Evolutionary conservation across 2,329 filamentous ascomycete genomes (phyloP), one percentile per base, ranked within the genome.

Genomic region (Trichoderma lentiforme): DNA sequence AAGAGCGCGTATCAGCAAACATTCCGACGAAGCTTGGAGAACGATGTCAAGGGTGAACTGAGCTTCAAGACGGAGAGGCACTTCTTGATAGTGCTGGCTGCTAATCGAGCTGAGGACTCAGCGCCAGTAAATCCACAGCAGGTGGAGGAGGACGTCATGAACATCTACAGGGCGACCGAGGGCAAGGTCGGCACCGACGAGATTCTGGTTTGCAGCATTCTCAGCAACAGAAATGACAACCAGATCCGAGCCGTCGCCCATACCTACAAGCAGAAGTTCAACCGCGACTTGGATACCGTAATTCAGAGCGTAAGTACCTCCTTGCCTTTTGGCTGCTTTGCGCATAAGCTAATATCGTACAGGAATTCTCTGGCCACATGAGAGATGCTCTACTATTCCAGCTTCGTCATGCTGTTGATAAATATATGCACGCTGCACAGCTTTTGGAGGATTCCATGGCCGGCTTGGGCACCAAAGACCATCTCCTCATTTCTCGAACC

Each of bases 331-430:
- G 12, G 47, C 47, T 11, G 43, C 39, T 58, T 9, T 34, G n/a
- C 24, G n/a, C 9, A 43, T 18, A 30, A 21, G n/a, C 71, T 72
- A 47, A 51, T 28, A 12, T 47, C 21, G 2, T 36, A 9, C 73
- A 91, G 83, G 90, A 96, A 77, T 98, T 98, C 82, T 93, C 91
- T 0, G 95, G 95, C 0, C 95, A 98, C 79, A 98, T 98, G 94
- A 86, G 95, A 80, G 89, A 93, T 18, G 94, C 94, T 0, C 87
- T 98, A 1, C 83, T 96, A 30, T 90, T 90, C 79, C 94, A 97
- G 80, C 84, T 98, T n/a, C 87, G 88, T 12, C 86, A 91, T 14
- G 95, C 93, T 3, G 84, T 88, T 6, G 94, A 98, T 81, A 93
- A 92, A 75, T 93, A 93, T 72, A 92, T 93, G 86, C 91, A 94